Evolutionary conservation across 176 grass and related monocot species (phyloP).

Genomic region (Eleusine coracana): DNA sequence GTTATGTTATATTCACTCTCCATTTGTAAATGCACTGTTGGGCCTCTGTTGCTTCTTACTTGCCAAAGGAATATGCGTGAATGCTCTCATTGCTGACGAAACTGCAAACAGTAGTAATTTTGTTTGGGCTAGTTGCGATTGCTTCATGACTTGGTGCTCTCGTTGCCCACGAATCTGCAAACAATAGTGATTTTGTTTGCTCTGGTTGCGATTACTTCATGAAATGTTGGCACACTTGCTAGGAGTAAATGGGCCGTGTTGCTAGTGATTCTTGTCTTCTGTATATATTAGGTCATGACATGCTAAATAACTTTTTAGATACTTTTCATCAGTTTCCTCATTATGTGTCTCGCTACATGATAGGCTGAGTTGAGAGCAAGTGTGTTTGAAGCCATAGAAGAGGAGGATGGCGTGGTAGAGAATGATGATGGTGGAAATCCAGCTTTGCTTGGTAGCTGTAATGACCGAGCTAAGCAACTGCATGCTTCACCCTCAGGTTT

Average conservation of each 20-base stretch:
- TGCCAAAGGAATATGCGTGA: neutral
- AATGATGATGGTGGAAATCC: constrained; percentile 60
- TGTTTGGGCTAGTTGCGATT: neutral
- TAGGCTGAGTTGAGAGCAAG: constrained; percentile 84
- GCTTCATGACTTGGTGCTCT: neutral
- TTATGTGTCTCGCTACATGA: constrained; percentile 19
- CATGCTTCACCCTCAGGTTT: constrained; percentile 89
- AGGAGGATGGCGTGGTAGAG: constrained; percentile 69
- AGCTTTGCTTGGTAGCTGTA: constrained; percentile 82
- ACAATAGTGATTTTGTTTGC: neutral
- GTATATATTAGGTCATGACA: neutral
- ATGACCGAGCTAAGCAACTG: constrained; percentile 76
- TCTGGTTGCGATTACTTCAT: neutral
- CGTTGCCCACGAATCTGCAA: neutral
- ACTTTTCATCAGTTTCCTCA: neutral
- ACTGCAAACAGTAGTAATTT: neutral
- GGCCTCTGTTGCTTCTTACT: neutral
- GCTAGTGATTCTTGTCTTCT: neutral
- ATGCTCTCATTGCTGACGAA: neutral
- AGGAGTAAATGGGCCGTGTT: neutral
- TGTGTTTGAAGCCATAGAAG: constrained; percentile 94
- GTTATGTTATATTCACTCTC: neutral
- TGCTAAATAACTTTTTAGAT: neutral
- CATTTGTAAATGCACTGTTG: neutral
- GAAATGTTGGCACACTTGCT: neutral